Base-by-base conservation (phyloP, 345 rosid genomes). In the Gynandropsis gynandra region DNA sequence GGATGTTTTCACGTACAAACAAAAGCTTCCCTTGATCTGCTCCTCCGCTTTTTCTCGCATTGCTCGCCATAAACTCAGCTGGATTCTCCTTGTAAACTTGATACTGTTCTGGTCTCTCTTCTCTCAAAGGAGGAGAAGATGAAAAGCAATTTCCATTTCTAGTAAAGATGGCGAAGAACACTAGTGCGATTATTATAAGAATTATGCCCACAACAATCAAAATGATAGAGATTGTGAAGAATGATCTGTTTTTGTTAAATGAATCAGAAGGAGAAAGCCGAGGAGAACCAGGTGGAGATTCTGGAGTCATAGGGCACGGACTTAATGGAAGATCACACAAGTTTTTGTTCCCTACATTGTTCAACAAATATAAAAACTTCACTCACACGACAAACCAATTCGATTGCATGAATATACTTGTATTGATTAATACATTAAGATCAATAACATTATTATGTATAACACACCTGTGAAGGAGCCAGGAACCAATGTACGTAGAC, bases 281-380 rank as follows among this genome's bases (percentile, higher is more conserved):
- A 49, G 39, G 36, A 20, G 47, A 6, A 8, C 36, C n/a, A 0
- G 64, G 50, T 3, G 57, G 31, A 7, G 62, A 17, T 36, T 32
- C 10, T 1, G 60, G 10, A 53, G 24, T 56, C 6, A 0, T 37
- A 8, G 55, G 15, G 59, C 89, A 85, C 11, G 69, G 41, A 1
- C 50, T 59, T 29, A 85, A 51, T 42, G 95, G 95, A 36, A 63
- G 59, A 16, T 72, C 87, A 14, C 95, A 82, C 10, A 82, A 68
- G 16, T 58, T 62, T 50, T 62, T 77, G 63, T 85, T 85, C 33
- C 89, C 95, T 84, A 73, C 36, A 59, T 60, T 42, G 17, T 39
- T 29, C 42, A 32, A 16, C 12, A 51, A 58, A 9, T 40, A 58
- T 33, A 40, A 54, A 44, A 9, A 43, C 48, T 41, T 0, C 38